Conservation (phyloP, 768 basidiomycete genomes). For the Kwoniella newhampshirensis region DNA sequence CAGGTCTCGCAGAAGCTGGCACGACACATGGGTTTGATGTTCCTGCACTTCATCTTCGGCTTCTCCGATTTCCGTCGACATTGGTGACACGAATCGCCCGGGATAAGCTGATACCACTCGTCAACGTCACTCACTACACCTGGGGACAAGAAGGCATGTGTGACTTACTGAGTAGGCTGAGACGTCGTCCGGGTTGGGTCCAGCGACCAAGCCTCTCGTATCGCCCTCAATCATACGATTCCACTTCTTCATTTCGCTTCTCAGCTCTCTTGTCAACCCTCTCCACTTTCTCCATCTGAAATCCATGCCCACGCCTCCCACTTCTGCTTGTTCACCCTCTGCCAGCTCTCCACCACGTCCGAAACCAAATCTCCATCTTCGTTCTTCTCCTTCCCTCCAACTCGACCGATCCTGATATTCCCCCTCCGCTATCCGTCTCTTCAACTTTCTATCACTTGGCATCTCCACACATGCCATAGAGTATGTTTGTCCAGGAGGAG, state of each 20-base stretch:
- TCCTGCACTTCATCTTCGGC: constrained; percentile 48
- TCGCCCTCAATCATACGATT: constrained; percentile 26
- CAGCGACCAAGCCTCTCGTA: constrained; percentile 3
- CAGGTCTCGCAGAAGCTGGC: constrained; percentile 45
- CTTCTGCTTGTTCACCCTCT: neutral
- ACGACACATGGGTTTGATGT: constrained; percentile 36
- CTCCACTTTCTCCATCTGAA: constrained; percentile 41
- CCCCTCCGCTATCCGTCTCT: constrained; percentile 33
- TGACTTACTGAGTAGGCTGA: constrained; percentile 39
- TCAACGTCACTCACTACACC: constrained; percentile 5
- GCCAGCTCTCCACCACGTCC: constrained; percentile 22
- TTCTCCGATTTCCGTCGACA: constrained; percentile 41
- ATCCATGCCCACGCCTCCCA: constrained; percentile 31
- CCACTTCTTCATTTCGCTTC: constrained; percentile 28
- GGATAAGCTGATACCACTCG: constrained; percentile 27
- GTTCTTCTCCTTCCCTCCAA: constrained; percentile 30
- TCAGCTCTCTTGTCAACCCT: constrained; percentile 29
- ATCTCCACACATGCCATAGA: constrained; percentile 42
- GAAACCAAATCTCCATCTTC: constrained; percentile 31
- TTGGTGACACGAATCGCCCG: constrained; percentile 49
- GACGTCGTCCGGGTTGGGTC: constrained; percentile 13
- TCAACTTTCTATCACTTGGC: constrained; percentile 30
- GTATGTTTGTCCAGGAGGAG: constrained; percentile 23
- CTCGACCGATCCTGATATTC: constrained; percentile 34
- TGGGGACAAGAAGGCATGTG: neutral